Evolutionary conservation across 441 rosid species (phyloP).

Genomic region (Populus hybrid): DNA sequence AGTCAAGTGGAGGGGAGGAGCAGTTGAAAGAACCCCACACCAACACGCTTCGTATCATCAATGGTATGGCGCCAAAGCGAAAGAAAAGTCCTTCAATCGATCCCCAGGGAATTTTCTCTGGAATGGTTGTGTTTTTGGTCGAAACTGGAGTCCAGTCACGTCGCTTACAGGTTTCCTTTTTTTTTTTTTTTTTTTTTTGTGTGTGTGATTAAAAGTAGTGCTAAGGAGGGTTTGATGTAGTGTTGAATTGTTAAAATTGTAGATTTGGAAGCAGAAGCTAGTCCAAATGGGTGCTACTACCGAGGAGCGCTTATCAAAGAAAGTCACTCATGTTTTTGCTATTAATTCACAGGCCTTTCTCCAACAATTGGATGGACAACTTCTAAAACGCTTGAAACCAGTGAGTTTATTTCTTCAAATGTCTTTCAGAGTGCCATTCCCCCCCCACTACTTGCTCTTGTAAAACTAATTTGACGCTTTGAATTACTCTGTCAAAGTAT

Average conservation of each 20-base stretch:
- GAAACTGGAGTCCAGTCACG: slow-evolving; percentile 69
- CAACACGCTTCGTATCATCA: neutral
- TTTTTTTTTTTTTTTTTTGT: neutral
- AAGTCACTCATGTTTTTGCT: slow-evolving; percentile 68
- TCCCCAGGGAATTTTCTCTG: slow-evolving; percentile 69
- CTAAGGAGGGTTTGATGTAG: neutral
- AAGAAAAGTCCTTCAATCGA: slow-evolving; percentile 42
- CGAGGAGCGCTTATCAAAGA: slow-evolving; percentile 48
- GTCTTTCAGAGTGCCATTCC: neutral
- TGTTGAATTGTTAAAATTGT: neutral
- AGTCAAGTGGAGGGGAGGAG: neutral
- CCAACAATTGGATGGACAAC: slow-evolving; percentile 33
- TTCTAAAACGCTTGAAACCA: slow-evolving; percentile 51
- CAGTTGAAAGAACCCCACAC: neutral
- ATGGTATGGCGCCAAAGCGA: slow-evolving; percentile 68
- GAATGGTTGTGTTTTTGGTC: slow-evolving; percentile 61
- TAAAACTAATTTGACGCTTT: too few species aligned
- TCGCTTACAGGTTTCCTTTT: slow-evolving; percentile 50
- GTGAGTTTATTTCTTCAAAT: slow-evolving; percentile 35
- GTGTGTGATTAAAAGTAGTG: too few species aligned
- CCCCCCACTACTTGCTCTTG: too few species aligned
- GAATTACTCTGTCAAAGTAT: too few species aligned
- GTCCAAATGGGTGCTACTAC: slow-evolving; percentile 74
- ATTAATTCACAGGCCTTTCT: slow-evolving; percentile 43
- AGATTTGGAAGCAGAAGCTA: slow-evolving; percentile 94